Base-by-base conservation (phyloP, 2,329 filamentous ascomycete species). In the Akanthomyces lecanii region DNA sequence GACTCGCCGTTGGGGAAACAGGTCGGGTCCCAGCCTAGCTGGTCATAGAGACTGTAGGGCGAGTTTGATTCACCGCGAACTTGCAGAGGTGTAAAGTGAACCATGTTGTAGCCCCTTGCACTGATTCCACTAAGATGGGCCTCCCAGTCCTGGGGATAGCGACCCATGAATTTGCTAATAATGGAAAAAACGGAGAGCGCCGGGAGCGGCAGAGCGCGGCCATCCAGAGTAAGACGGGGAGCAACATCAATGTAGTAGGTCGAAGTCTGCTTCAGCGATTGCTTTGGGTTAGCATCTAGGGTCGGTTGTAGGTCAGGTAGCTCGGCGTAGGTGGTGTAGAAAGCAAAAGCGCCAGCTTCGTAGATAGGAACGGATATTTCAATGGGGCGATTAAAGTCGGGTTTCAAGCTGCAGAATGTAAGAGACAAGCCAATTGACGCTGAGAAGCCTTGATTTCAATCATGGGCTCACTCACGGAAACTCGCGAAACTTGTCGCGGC, bases 101-200 rank as follows among this genome's bases (percentile, higher is more conserved):
- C 87, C 92, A 98, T 97, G 78, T 99, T 99, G 82, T 99, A 99
- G 52, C 93, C 93, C 65, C 95, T 85, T 70, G 90, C 86, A 73
- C 91, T 90, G 73, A 99, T 97, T 33, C 95, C 93, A 63, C 85
- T 83, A 63, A 99, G 79, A 74, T 98, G 94, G 58, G 86, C 89
- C 73, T 97, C 87, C 93, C 94, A 99, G 71, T 97, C 91, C 18
- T 82, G 82, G 0, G 94, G 92, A 72, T 95, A 97, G 71, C 89
- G 88, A 66, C 95, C 95, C 91, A 99, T 96, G 78, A 97, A 97
- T 77, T 99, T 99, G 73, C 94, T 97, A 66, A 99, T 91, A 62
- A 94, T 84, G 12, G 95, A 98, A 77, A 97, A 96, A 67, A 97
- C 85, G 16, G 92, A 96, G 56, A 99, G 81, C 1, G 94, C 91